Base-by-base conservation (phyloP, 1,284 basidiomycete species). In the Paramarasmius palmivorus region DNA sequence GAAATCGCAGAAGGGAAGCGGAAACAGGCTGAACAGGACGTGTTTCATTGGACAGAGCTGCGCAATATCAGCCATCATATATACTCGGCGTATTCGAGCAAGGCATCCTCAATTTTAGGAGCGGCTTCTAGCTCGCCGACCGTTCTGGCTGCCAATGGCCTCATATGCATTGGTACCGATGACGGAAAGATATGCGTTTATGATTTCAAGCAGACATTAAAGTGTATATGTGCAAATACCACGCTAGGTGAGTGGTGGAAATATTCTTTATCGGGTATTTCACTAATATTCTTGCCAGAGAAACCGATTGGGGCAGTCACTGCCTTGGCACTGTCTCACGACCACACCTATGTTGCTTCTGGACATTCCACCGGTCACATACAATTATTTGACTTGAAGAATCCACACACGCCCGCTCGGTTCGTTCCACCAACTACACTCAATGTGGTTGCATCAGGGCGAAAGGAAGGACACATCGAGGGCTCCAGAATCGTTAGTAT, bases 291-390 rank as follows among this genome's bases (percentile, higher is more conserved):
- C 52, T 56, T 29, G 38, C 32, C 67, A 90, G 87, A 76, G 44
- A 82, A 75, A 63, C 69, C 75, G 9, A 74, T 86, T 15, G 93
- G 94, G 14, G 71, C 91, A n/a, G 93, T 97, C 15, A 97, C 93
- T 5, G 90, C 95, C 1, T 72, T 99, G 4, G 88, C 93, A 2
- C 76, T 99, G 48, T 98, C 95, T 3, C 87, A 92, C 59, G 97
- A 99, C 65, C 92, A 95, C 62, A 96, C 95, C 0, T 98, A 87
- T 68, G 75, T 98, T 46, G 96, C 90, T 0, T 89, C 91, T 1
- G 97, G 97, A 0, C 93, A 98, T 68, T 78, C 84, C 0, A 83
- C 81, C 2, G 97, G 97, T 1, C 81, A 93, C 61, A 86, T 99
- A 39, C 88, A 91, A 61, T 77, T 99, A 0, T 99, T 90, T 67